phyloP scores from a whole-genome alignment of 2,329 filamentous ascomycete genomes.

The Fusarium austroafricanum region DNA sequence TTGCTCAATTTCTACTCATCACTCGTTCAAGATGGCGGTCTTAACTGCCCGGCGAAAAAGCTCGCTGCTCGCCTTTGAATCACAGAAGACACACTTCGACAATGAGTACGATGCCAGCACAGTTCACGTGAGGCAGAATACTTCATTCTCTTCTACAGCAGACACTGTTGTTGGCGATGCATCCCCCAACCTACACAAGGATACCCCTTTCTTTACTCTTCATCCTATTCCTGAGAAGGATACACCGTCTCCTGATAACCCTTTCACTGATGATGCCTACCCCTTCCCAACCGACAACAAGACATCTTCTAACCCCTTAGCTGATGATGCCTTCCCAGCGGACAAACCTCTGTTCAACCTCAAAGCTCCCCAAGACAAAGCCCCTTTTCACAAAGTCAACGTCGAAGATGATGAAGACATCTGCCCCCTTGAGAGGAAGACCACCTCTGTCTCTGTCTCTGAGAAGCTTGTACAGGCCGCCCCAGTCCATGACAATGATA shows the following conservation, averaged over 20 bases:
- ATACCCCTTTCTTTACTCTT: not conserved
- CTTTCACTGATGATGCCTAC: not conserved
- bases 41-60: not conserved
- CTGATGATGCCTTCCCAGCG: no score
- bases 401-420: not conserved
- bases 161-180: conserved; percentile 9
- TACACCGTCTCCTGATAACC: not conserved
- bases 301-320: not conserved
- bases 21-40: not conserved
- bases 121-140: not conserved
- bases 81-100: not conserved
- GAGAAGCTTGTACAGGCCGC: not conserved
- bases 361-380: not conserved
- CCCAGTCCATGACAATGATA: not conserved
- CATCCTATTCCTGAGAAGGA: not conserved
- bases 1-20: no score
- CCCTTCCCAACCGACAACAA: not conserved
- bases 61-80: not conserved
- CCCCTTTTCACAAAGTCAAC: not conserved
- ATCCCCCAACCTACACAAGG: not conserved
- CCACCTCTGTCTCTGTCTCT: not conserved
- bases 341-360: not conserved
- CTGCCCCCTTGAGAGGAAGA: not conserved
- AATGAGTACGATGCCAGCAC: not conserved
- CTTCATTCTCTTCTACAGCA: conserved; percentile 21